Evolutionary conservation across 306 rosid species (phyloP), one percentile per base, ranked within the genome.

Genomic region (Inga oerstediana): DNA sequence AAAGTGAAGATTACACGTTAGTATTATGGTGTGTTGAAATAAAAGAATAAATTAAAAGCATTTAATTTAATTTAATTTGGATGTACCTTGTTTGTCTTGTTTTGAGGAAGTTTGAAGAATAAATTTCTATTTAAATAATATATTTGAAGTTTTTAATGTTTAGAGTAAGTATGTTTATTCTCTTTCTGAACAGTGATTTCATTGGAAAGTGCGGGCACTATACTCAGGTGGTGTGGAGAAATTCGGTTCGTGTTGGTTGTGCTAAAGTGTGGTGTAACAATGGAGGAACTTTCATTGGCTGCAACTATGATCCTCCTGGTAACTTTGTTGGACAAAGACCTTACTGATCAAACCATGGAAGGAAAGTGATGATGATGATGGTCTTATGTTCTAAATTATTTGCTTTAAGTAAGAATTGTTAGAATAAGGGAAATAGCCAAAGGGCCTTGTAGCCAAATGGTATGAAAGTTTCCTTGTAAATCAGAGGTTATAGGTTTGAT

Each of bases 201-300:
- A 19, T 54, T 54, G n/a, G n/a, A 54, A n/a, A n/a, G 35, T 91
- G 93, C 35, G 45, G 80, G 2, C 92, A 91, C 71, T 91, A 89
- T 16, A 88, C 90, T n/a, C 93, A 88, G 10, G 86, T 91, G 27
- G 87, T 91, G 3, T 91, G 93, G 93, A 74, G 66, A 7, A 61
- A 35, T 15, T 76, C 95, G 0, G n/a, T 56, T 27, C 85, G 87
- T 10, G 37, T 89, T 6, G 94, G 93, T 0, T 91, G 94, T 62
- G 91, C 89, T 4, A 91, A 84, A 39, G 91, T 85, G 1, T 49
- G 4, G 10, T 91, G 94, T 45, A 13, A 88, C n/a, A 75, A 74
- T 83, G 88, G 92, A 0, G 87, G 92, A 37, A 88, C 90, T 8
- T 82, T 91, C 70, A 84, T 91, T 9, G 46, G 68, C 9, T 92